These are phyloP conservation scores for Amanita inopinata DNA, from an alignment of 768 basidiomycete genomes.

Conservation along the genomic window DNA sequence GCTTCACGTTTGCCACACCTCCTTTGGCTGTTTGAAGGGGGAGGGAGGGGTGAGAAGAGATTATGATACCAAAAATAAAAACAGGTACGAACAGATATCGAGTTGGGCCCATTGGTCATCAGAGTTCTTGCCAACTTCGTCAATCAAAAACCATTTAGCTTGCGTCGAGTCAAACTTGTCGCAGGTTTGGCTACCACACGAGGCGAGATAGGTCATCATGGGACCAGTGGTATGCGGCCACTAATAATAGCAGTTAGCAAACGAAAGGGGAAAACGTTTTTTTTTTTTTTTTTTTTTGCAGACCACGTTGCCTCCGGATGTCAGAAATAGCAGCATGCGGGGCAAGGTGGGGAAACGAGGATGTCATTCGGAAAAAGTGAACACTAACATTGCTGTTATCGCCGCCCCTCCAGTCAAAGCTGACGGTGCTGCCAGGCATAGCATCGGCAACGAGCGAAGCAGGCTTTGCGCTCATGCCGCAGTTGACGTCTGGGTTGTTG, in stretches of 20 bases:
- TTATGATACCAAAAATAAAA: too few species aligned
- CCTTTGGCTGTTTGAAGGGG: constrained; percentile 26
- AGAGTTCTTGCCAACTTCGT: constrained; percentile 24
- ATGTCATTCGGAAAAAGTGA: not conserved
- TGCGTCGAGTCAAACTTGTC: constrained; percentile 30
- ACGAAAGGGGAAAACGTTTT: not conserved
- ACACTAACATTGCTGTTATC: constrained; percentile 11
- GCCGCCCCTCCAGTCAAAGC: constrained; percentile 35
- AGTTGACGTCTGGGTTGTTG: constrained; percentile 31
- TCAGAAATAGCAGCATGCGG: too few species aligned
- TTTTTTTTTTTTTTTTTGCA: too few species aligned
- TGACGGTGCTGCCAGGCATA: constrained; percentile 34
- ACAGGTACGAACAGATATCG: not conserved
- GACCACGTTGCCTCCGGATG: too few species aligned
- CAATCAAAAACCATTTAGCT: constrained; percentile 49
- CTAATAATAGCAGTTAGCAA: constrained; percentile 1
- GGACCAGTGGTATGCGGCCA: constrained; percentile 22
- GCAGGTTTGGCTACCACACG: constrained; percentile 34
- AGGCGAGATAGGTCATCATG: constrained; percentile 27
- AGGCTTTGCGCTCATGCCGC: constrained; percentile 33
- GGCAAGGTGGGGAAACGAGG: too few species aligned
- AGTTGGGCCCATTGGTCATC: constrained; percentile 14
- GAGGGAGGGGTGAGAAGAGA: not conserved
- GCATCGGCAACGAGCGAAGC: constrained; percentile 38
- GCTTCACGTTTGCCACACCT: constrained; percentile 25